Percentiles rank a stretch among this genome's conserved stretches.
Evolutionary conservation across 306 rosid genomes (phyloP).

Genomic region (Quercus robur): DNA sequence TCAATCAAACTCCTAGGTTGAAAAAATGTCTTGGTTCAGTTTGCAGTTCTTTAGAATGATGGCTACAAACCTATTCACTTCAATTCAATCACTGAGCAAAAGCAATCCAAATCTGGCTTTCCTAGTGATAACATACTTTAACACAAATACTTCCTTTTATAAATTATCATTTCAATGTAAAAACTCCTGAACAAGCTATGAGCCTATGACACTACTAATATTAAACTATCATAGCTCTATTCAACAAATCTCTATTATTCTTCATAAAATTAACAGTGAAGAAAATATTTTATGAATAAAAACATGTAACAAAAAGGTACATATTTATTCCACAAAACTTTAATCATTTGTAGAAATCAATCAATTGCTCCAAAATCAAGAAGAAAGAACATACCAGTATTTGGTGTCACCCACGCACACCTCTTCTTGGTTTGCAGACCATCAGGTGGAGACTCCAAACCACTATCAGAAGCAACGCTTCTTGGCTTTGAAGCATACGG

Average conservation of each 20-base stretch:
- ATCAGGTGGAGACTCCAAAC: conserved; percentile 55
- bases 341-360: neutral
- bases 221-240: no score
- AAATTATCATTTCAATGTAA: neutral
- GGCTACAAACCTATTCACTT: neutral
- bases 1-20: conserved; percentile 3
- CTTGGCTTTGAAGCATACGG: conserved; percentile 55
- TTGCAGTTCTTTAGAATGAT: neutral
- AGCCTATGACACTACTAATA: no score
- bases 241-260: no score
- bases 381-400: conserved; percentile 58
- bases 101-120: neutral
- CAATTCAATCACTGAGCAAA: neutral
- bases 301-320: neutral
- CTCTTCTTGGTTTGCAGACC: conserved; percentile 54
- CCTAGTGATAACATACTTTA: neutral
- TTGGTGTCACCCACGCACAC: conserved; percentile 87
- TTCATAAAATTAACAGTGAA: neutral
- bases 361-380: conserved; percentile 1
- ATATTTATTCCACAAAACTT: neutral
- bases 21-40: neutral
- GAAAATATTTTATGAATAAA: neutral
- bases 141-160: neutral
- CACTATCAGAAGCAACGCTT: conserved; percentile 70
- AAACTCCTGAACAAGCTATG: neutral